These are phyloP conservation scores for Aspergillus tanneri DNA, from an alignment of 2,329 filamentous ascomycete species.

Conservation along the genomic window DNA sequence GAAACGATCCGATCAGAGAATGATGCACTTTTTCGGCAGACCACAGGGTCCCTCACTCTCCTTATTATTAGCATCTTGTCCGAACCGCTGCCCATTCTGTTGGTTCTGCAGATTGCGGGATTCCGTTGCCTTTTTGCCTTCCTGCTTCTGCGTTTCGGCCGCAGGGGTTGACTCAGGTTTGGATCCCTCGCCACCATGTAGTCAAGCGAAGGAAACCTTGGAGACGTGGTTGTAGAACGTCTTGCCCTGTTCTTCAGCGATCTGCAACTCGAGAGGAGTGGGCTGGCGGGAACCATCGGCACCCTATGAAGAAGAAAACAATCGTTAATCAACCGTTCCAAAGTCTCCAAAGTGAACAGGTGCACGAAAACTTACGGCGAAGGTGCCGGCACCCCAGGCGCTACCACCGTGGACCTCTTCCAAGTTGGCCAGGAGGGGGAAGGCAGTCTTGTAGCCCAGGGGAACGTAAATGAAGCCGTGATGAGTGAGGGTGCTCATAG, in stretches of 20 bases:
- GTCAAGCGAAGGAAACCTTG: slow-evolving; percentile 74
- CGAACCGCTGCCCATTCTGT: slow-evolving; percentile 27
- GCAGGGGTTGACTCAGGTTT: slow-evolving; percentile 30
- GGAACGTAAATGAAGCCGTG: slow-evolving; percentile 98
- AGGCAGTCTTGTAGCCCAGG: slow-evolving; percentile 82
- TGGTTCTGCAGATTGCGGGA: slow-evolving; percentile 26
- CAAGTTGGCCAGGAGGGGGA: slow-evolving; percentile 68
- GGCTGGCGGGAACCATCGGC: slow-evolving; percentile 84
- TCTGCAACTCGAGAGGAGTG: slow-evolving; percentile 67
- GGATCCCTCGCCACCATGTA: slow-evolving; percentile 59
- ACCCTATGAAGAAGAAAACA: slow-evolving; percentile 36
- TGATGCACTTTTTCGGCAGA: slow-evolving; percentile 69
- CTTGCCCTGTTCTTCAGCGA: slow-evolving; percentile 82
- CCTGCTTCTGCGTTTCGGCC: slow-evolving; percentile 22
- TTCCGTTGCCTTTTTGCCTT: slow-evolving; percentile 23
- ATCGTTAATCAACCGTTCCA: background rate
- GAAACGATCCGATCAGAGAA: slow-evolving; percentile 52
- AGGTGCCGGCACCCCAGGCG: slow-evolving; percentile 93
- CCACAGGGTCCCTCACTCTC: slow-evolving; percentile 68
- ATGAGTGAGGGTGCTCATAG: slow-evolving; percentile 83
- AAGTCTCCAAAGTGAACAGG: background rate
- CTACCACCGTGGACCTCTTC: slow-evolving; percentile 79
- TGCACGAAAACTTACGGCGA: slow-evolving; percentile 56
- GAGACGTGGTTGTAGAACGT: slow-evolving; percentile 73
- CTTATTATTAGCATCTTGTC: slow-evolving; percentile 44